Percentiles rank a stretch among this genome's conserved stretches.
Evolutionary conservation across 345 rosid species (phyloP).

Genomic region (Eucalyptus guilfoylei): DNA sequence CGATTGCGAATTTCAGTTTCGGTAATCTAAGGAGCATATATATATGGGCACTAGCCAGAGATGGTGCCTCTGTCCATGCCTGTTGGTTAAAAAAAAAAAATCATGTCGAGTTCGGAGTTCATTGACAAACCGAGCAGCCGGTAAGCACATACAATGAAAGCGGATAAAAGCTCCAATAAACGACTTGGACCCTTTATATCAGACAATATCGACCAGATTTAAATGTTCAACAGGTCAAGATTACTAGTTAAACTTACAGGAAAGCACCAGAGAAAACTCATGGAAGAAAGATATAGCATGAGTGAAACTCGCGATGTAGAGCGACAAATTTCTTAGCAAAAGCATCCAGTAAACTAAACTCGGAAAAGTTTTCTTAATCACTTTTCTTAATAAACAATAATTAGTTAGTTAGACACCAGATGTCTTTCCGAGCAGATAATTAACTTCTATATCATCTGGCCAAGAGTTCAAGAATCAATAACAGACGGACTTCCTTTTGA

Average conservation of each 20-base stretch:
- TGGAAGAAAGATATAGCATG: no score
- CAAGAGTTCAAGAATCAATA: not conserved
- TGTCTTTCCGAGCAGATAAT: not conserved
- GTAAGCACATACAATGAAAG: not conserved
- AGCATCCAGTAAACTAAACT: not conserved
- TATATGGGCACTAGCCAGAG: constrained; percentile 58
- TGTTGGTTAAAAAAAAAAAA: constrained; percentile 1
- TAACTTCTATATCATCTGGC: not conserved
- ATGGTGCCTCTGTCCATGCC: constrained; percentile 71
- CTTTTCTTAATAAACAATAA: not conserved
- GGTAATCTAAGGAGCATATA: constrained; percentile 68
- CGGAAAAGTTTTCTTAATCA: not conserved
- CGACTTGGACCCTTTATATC: not conserved
- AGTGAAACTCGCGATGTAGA: not conserved
- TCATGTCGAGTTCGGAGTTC: not conserved
- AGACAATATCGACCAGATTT: not conserved
- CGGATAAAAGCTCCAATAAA: not conserved
- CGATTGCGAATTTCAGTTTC: constrained; percentile 61
- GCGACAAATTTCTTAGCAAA: not conserved
- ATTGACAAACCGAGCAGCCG: not conserved
- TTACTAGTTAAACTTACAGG: not conserved
- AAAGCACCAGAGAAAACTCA: not conserved
- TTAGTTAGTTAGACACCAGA: not conserved
- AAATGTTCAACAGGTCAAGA: not conserved
- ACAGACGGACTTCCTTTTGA: not conserved